Evolutionary conservation across 106 monocot genomes (phyloP).

Genomic region (Dendrobium catenatum): DNA sequence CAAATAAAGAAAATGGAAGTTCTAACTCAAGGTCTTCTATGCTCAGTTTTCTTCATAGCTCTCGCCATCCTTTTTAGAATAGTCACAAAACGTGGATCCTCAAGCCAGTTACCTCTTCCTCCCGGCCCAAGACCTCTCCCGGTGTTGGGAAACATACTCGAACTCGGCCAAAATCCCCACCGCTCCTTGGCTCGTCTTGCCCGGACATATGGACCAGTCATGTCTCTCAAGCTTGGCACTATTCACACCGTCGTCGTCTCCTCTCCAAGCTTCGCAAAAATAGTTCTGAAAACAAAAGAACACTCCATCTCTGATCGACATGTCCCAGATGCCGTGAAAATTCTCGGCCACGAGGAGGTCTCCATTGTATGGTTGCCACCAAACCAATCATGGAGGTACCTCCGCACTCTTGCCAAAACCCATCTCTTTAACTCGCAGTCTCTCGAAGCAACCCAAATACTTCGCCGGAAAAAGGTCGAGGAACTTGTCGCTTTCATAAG

Average conservation of each 20-base stretch:
- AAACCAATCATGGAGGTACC: background rate
- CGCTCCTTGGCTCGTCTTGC: too few species aligned
- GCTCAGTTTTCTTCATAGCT: background rate
- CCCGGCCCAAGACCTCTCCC: constrained; percentile 17
- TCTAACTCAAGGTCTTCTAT: background rate
- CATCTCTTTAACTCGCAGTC: background rate
- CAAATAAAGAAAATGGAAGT: too few species aligned
- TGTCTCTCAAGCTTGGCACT: constrained; percentile 27
- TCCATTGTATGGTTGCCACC: background rate
- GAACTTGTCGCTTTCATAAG: background rate
- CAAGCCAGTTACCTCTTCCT: background rate
- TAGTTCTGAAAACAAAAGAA: constrained; percentile 22
- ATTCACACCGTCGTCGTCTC: constrained; percentile 17
- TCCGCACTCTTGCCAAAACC: background rate
- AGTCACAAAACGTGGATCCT: background rate
- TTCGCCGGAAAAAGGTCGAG: background rate
- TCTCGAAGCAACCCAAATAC: background rate
- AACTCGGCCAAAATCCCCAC: background rate
- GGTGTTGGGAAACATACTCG: constrained; percentile 6
- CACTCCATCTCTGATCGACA: constrained; percentile 18
- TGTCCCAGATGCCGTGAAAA: background rate
- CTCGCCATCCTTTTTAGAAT: background rate
- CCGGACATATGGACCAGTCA: background rate
- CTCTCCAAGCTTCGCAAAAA: constrained; percentile 15
- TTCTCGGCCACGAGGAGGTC: background rate